These are phyloP conservation scores for Apiospora kogelbergensis DNA, from an alignment of 2,329 filamentous ascomycete genomes.

Conservation along the genomic window DNA sequence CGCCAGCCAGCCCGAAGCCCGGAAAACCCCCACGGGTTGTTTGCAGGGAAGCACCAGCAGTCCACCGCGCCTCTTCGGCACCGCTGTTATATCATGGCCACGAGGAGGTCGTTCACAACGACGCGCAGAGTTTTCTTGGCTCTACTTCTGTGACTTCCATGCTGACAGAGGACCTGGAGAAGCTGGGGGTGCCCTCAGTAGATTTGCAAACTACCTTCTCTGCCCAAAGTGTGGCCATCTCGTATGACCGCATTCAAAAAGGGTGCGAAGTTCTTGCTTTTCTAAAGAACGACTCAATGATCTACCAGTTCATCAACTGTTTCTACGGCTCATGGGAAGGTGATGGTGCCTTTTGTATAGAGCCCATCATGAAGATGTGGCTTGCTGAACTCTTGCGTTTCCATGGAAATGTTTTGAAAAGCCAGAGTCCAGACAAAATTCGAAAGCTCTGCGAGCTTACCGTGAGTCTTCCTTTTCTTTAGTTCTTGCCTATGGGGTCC, in stretches of 20 bases:
- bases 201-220: constrained; percentile 25
- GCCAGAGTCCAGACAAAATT: constrained; percentile 33
- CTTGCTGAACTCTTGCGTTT: constrained; percentile 28
- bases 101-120: constrained; percentile 19
- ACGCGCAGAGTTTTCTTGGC: constrained; percentile 31
- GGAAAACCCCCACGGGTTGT: background rate
- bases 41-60: background rate
- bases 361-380: constrained; percentile 34
- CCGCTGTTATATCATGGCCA: constrained; percentile 26
- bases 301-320: constrained; percentile 29
- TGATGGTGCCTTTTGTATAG: constrained; percentile 24
- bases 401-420: constrained; percentile 28
- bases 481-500: constrained; percentile 11
- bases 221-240: constrained; percentile 25
- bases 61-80: constrained; percentile 28
- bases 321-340: constrained; percentile 31
- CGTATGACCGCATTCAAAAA: constrained; percentile 30
- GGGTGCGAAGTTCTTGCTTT: constrained; percentile 33
- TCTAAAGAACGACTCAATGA: constrained; percentile 28
- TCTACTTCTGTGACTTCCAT: constrained; percentile 31
- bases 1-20: background rate
- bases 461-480: background rate
- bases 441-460: constrained; percentile 29
- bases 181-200: constrained; percentile 24
- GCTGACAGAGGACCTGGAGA: constrained; percentile 31